Evolutionary conservation across 805 yeast genomes (phyloP), one percentile per base, ranked within the genome.

Genomic region (Lipomyces starkeyi): DNA sequence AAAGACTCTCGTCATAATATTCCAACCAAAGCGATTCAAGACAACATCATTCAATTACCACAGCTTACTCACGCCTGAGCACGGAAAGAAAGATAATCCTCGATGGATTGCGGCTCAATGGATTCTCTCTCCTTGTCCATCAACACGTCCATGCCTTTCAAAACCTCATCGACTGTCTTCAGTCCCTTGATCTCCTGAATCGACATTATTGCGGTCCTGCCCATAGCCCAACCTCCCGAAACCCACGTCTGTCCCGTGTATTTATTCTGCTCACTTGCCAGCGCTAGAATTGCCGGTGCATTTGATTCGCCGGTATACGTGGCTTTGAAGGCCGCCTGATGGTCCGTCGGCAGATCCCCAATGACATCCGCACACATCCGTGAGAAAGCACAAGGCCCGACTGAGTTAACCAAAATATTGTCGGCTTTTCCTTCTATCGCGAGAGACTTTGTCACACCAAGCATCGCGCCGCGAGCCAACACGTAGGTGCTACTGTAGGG

Each of bases 181-280:
- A 40, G 47, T 40, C 47, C 47, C 47, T 40, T 40, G 47, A 40
- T 40, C 47, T 40, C 47, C 47, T 40, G 47, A 17, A 40, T 40
- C 47, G 47, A 40, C 47, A 17, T 40, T 40, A 40, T 40, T 40
- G 47, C 47, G 7, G 47, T 40, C 47, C 47, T 40, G 20, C 47
- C 47, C 47, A 40, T 40, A 40, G 47, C 47, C 47, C 47, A 40
- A 40, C 47, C 47, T 17, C 47, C 47, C 20, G 47, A 40, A 14
- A 40, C 47, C 47, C 47, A 40, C 47, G 47, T 40, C 47, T 40
- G 47, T 40, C 47, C 47, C 47, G 47, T 40, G 47, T 40, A 40
- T 14, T 2, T 40, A 40, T 40, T 40, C 20, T 40, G n/a, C 47
- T 40, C 47, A 40, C 47, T 40, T 40, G 47, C 47, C 47, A 40